Evolutionary conservation across 805 yeast genomes (phyloP), one percentile per base, ranked within the genome.

Genomic region (Pichia pseudocactophila): DNA sequence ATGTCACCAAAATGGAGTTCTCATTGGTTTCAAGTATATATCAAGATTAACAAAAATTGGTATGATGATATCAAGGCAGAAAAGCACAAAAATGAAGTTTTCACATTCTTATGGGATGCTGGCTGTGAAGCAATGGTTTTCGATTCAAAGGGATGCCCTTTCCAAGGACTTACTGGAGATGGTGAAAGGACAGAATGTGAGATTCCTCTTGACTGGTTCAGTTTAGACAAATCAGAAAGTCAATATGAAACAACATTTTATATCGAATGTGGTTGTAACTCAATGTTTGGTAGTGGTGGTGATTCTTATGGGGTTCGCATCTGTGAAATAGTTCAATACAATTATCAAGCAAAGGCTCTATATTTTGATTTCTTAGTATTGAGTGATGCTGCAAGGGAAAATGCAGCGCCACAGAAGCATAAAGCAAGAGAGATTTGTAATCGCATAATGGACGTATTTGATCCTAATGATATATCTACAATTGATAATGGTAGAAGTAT

Each of bases 1-100:
- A 43, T 50, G 41, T 97, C 97, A 0, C 98, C 98, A 3, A 82
- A 94, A 12, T 90, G 98, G 98, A 81, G 90, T 45, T 83, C 97
- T 1, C 94, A 87, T 50, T 90, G 98, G 98, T 87, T 92, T 63
- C 74, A 77, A 51, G 64, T 90, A 17, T 63, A 70, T 12, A 62
- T 85, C 44, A 65, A 67, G n/a, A 66, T 90, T 5, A 95, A 96
- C 0, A 50, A 66, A 13, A 58, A 68, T 3, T 80, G 85, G 84
- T 50, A 64, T 9, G 57, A 67, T 18, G 68, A 70, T 13, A 65
- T 81, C 41, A 74, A 85, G 45, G 80, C 86, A 48, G 37, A 34
- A n/a, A 33, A 40, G 18, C 19, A 18, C 7, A 37, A 37, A 15
- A 22, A 17, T 10, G 43, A 49, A 37, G 32, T 30, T 7, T 27